Evolutionary conservation across 139 green algal genomes (phyloP).

Genomic region (Chlamydomonas sp.): DNA sequence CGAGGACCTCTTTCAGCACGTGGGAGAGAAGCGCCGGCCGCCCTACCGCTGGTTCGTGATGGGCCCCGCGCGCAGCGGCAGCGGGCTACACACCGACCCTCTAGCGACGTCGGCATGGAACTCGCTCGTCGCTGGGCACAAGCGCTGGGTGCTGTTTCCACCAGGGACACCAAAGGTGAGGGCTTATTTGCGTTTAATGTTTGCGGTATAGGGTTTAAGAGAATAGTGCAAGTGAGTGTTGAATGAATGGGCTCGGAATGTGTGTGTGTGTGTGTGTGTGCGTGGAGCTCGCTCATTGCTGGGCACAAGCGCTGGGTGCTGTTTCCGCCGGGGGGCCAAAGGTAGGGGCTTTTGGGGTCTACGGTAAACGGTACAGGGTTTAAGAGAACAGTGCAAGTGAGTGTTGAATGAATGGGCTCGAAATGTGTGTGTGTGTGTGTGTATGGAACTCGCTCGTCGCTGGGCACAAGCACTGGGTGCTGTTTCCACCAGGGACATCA

Average conservation of each 20-base stretch:
- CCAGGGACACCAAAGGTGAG: slow-evolving; percentile 26
- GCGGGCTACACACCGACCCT: slow-evolving; percentile 71
- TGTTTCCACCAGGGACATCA: slow-evolving; percentile 52
- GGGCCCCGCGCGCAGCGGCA: slow-evolving; percentile 59
- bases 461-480: slow-evolving; percentile 72
- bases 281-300: slow-evolving; percentile 75
- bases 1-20: slow-evolving; percentile 73
- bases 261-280: no score
- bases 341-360: no score
- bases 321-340: slow-evolving; percentile 47
- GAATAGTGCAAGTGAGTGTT: background rate
- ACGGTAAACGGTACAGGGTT: no score
- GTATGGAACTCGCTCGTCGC: slow-evolving; percentile 74
- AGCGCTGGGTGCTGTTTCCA: slow-evolving; percentile 77
- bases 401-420: background rate
- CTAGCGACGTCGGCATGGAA: slow-evolving; percentile 84
- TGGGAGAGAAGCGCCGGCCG: slow-evolving; percentile 68
- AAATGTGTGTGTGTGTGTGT: no score
- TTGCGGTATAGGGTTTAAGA: no score
- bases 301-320: slow-evolving; percentile 77
- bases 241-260: background rate
- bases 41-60: slow-evolving; percentile 78
- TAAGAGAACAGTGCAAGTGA: background rate
- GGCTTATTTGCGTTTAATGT: no score
- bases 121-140: slow-evolving; percentile 62